Base-by-base conservation (phyloP, 192 early-diverging fungal genomes). In the Backusella liffmaniae region DNA sequence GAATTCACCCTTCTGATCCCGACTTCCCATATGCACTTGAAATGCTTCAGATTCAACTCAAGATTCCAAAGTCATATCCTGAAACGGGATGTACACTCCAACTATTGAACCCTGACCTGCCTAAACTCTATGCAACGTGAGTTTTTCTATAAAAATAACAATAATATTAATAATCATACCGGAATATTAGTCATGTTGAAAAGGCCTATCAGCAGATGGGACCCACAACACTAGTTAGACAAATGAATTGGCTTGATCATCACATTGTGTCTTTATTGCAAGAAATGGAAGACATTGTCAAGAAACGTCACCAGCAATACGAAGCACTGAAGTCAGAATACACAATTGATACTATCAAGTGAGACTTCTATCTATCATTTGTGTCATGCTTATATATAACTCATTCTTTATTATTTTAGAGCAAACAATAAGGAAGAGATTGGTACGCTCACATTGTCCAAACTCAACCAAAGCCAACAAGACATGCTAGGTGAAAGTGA, bases 1-100 rank as follows among this genome's bases (percentile, higher is more conserved):
- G 72, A 10, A 59, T 83, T 37, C 36, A 46, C 16, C 88, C 88
- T 16, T 81, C 80, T 41, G 93, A 95, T 53, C 94, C 94, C 26
- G 94, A 95, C 70, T 95, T 95, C 66, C 92, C 94, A 13, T 95
- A 85, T 73, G 93, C 93, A 59, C 82, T 95, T 35, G 80, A 87
- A 37, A 75, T 80, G 15, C 78, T 95, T 21, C 77, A 87, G 51
- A 35, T 94, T 42, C 87, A 86, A 29, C 77, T 94, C 18, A 72
- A 76, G 5, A 80, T 95, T 1, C 93, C 94, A 1, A 70, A 70
- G 3, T 37, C 66, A 34, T 92, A 93, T 62, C 82, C 82, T 13
- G 32, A 29, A 4, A 90, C 87, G 9, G 68, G 36, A 7, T 83
- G 83, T 53, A 67, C 72, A 5, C 42, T 89, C 39, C 26, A 71